Evolutionary conservation across 1,284 basidiomycete genomes (phyloP).

Genomic region (Termitomyces sp.): DNA sequence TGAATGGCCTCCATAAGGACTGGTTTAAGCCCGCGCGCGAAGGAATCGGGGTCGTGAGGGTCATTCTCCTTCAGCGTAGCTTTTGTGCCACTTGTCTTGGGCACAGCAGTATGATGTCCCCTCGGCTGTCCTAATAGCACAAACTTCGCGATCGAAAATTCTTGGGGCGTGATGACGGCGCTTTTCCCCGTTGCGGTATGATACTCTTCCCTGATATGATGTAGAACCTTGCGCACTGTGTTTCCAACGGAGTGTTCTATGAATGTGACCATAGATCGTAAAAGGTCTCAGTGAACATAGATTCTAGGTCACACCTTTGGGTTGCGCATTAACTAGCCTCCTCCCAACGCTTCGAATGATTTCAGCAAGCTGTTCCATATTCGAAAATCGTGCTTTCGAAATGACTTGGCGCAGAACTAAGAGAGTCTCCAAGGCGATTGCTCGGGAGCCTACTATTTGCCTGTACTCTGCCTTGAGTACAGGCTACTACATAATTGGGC

Average conservation of each 20-base stretch:
- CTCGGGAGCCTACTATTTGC: slow-evolving; percentile 84
- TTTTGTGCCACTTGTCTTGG: slow-evolving; percentile 45
- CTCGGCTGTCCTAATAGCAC: slow-evolving; percentile 71
- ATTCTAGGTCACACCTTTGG: slow-evolving; percentile 66
- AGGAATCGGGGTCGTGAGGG: slow-evolving; percentile 68
- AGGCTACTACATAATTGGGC: neutral
- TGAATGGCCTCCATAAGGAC: slow-evolving; percentile 89
- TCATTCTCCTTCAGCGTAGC: slow-evolving; percentile 61
- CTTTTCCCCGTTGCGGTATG: slow-evolving; percentile 53
- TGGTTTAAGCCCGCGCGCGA: slow-evolving; percentile 66
- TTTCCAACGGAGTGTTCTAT: slow-evolving; percentile 93
- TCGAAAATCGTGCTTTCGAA: slow-evolving; percentile 79
- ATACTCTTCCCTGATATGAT: slow-evolving; percentile 93
- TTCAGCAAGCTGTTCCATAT: slow-evolving; percentile 81
- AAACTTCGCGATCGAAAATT: slow-evolving; percentile 74
- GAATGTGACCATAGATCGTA: slow-evolving; percentile 4
- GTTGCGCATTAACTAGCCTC: slow-evolving; percentile 82
- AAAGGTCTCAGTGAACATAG: slow-evolving; percentile 10
- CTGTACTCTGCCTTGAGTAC: slow-evolving; percentile 34
- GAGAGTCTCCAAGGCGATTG: slow-evolving; percentile 86
- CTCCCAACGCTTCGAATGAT: slow-evolving; percentile 81
- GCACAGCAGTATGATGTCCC: slow-evolving; percentile 41
- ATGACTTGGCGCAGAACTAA: slow-evolving; percentile 87
- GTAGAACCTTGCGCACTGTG: slow-evolving; percentile 86
- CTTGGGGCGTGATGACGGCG: slow-evolving; percentile 32